Evolutionary conservation across 2,329 filamentous ascomycete genomes (phyloP), one percentile per base, ranked within the genome.

Genomic region (Exserohilum turcica): DNA sequence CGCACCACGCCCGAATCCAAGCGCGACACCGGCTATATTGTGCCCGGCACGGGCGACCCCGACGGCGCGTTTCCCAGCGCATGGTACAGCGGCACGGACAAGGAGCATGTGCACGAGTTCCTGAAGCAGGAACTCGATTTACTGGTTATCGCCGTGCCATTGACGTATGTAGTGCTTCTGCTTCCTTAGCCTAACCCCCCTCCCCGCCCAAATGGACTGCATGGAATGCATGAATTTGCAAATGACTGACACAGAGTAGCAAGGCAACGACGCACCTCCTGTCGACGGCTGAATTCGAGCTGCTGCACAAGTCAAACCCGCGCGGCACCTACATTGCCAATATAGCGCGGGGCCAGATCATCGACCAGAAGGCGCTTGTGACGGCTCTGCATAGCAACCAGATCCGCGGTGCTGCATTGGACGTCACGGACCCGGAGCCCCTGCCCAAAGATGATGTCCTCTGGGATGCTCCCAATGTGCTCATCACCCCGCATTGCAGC

Each of bases 371-470:
- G 2, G 87, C 84, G 1, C 69, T 93, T 44, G 80, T 91, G 15
- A 77, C 77, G 1, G 86, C 88, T 0, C 74, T 92, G 9, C 74
- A 83, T 35, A 78, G 77, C 0, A 80, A 80, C 0, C 78, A 80
- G 2, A 67, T 90, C 27, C 73, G 78, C 3, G 90, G 90, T 27
- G 90, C 90, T 0, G 89, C 89, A 1, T 74, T 93, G 35, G 90
- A 92, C 68, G 90, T 93, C 1, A 89, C 89, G 1, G 89, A 92
- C 55, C 90, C 90, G 0, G 90, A 93, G 71, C 90, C 90, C 0
- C 70, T 93, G 57, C 88, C 89, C 0, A 74, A 79, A 2, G 83
- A 87, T 4, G 84, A 89, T 66, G 81, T 84, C 57, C 74, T 93
- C 44, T 93, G 89, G 89, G 81, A 78, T 21, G 78, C 86, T 12